Evolutionary conservation across 306 rosid species (phyloP).

Genomic region (Cajanus cajan): DNA sequence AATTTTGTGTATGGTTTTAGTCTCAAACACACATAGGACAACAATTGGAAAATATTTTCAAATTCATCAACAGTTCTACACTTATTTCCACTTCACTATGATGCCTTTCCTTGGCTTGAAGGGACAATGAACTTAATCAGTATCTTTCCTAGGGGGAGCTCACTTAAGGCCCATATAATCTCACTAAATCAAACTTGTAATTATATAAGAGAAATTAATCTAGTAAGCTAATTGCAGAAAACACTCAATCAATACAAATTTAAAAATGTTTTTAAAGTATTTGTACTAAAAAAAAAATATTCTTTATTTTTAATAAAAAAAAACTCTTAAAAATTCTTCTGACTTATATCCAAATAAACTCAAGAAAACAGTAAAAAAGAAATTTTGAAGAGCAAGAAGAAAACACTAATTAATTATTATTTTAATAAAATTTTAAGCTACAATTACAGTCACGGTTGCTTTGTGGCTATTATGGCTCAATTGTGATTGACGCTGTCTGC

Average conservation of each 20-base stretch:
- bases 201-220: background rate
- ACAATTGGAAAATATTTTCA: constrained; percentile 9
- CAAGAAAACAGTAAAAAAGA: too few relatives aligned
- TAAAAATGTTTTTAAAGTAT: too few relatives aligned
- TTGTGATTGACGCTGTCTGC: background rate
- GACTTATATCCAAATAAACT: too few relatives aligned
- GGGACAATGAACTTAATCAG: constrained; percentile 21
- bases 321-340: too few relatives aligned
- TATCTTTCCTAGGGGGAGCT: background rate
- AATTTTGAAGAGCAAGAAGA: too few relatives aligned
- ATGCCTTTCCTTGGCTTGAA: constrained; percentile 42
- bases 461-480: background rate
- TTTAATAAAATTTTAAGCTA: background rate
- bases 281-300: too few relatives aligned
- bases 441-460: background rate
- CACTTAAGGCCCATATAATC: background rate
- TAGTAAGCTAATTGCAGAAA: background rate
- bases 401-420: background rate
- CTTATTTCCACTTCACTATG: constrained; percentile 20
- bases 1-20: background rate
- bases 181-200: background rate
- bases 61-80: constrained; percentile 28
- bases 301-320: too few relatives aligned
- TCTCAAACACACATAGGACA: background rate
- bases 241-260: too few relatives aligned